Percentiles rank a stretch among this genome's conserved stretches.
These are phyloP conservation scores for Neurospora sp. DNA, from an alignment of 495 filamentous ascomycete species.

Conservation along the genomic window DNA sequence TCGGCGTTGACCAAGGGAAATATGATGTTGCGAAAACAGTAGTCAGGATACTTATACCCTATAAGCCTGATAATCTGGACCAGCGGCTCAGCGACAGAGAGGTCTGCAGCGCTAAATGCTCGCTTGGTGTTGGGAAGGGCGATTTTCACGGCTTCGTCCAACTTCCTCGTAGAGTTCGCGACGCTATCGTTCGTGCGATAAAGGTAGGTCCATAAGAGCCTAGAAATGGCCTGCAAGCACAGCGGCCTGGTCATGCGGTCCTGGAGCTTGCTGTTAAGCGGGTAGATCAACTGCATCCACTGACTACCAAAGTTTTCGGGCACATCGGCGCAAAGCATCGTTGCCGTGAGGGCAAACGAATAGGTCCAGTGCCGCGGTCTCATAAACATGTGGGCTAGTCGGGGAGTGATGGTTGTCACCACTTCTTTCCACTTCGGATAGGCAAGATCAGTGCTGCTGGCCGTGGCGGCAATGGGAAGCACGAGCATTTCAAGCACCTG, in stretches of 20 bases:
- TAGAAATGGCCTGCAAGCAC: slow-evolving; percentile 79
- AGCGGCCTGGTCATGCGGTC: slow-evolving; percentile 71
- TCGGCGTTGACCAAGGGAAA: slow-evolving; percentile 94
- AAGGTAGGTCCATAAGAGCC: slow-evolving; percentile 93
- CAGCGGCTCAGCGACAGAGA: slow-evolving; percentile 72
- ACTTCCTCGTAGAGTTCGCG: slow-evolving; percentile 58
- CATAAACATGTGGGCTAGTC: slow-evolving; percentile 68
- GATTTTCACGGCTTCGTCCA: slow-evolving; percentile 78
- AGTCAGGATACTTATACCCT: slow-evolving; percentile 85
- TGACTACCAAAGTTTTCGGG: slow-evolving; percentile 72
- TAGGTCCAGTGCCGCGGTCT: slow-evolving; percentile 88
- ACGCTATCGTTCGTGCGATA: slow-evolving; percentile 66
- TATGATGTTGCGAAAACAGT: slow-evolving; percentile 83
- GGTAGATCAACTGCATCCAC: slow-evolving; percentile 72
- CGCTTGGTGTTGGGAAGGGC: slow-evolving; percentile 70
- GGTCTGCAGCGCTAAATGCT: slow-evolving; percentile 68
- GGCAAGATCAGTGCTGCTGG: slow-evolving; percentile 59
- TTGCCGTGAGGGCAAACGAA: slow-evolving; percentile 75
- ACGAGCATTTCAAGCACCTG: slow-evolving; percentile 78
- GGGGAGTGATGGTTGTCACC: slow-evolving; percentile 60
- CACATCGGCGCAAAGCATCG: slow-evolving; percentile 78
- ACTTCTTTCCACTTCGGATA: slow-evolving; percentile 80
- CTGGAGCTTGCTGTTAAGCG: slow-evolving; percentile 67
- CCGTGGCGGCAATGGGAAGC: slow-evolving; percentile 76
- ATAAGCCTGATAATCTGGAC: slow-evolving; percentile 93